phyloP scores from a whole-genome alignment of 108 stramenopile genomes.

The Skeletonema menzelii region DNA sequence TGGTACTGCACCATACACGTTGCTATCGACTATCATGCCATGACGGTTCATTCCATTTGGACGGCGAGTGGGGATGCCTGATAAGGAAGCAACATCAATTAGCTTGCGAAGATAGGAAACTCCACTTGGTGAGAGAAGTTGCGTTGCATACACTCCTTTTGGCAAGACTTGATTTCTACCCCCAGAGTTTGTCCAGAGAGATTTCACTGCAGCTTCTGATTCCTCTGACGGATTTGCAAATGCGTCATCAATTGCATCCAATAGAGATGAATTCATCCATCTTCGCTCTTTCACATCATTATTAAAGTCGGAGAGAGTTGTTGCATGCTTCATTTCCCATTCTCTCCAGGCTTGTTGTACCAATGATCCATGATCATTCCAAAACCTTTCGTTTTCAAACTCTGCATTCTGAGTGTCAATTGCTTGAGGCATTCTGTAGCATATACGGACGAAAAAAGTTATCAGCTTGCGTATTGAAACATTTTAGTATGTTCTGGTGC shows the following conservation, averaged over 20 bases:
- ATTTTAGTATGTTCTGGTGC: too few relatives aligned
- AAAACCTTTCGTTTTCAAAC: conserved; percentile 43
- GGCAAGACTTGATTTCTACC: neutral
- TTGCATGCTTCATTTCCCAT: conserved; percentile 22
- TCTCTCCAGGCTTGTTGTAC: conserved; percentile 53
- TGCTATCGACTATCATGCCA: conserved; percentile 50
- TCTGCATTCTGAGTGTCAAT: conserved; percentile 24
- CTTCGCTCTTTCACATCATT: conserved; percentile 8
- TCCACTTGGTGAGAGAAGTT: conserved; percentile 35
- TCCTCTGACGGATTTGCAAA: conserved; percentile 33
- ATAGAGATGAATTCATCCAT: conserved; percentile 27
- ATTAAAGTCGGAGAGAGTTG: neutral
- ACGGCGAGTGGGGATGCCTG: conserved; percentile 62
- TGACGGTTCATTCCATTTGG: conserved; percentile 80
- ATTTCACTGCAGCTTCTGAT: conserved; percentile 35
- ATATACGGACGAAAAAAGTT: neutral
- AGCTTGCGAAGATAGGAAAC: conserved; percentile 28
- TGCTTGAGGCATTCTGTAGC: conserved; percentile 11
- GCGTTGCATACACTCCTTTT: conserved; percentile 36
- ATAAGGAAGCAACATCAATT: conserved; percentile 22
- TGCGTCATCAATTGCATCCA: conserved; percentile 20
- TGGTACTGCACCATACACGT: conserved; percentile 50
- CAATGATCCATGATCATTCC: conserved; percentile 34
- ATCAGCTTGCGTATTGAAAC: neutral
- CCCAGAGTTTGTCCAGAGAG: conserved; percentile 9